Evolutionary conservation across 2,329 filamentous ascomycete species (phyloP), one percentile per base, ranked within the genome.

Genomic region (Botryotinia convoluta): DNA sequence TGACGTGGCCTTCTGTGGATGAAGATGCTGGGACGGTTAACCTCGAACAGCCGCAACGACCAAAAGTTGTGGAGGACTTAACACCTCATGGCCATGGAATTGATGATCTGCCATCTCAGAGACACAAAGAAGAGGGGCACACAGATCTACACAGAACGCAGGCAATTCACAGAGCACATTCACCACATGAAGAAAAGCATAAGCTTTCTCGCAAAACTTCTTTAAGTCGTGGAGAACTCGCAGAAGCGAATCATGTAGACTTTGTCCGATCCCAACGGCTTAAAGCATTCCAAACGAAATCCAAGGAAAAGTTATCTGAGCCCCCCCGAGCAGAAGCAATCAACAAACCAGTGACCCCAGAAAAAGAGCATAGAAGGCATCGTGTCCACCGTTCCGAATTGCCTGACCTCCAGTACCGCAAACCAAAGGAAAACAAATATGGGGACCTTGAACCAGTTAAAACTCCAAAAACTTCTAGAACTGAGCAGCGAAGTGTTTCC

Each of bases 21-120:
- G 85, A 87, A 78, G 83, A 84, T 72, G 82, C 83, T 73, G 84
- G 84, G 67, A 83, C 81, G 69, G 80, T 83, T 72, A 81, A 83
- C 72, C 80, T 85, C 70, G 82, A 87, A 74, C 81, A 73, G 69
- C 75, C 74, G 20, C 78, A 78, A 51, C 74, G 75, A 72, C 73
- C 73, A 18, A 78, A 72, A 59, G 65, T 74, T 67, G 69, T 72
- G 20, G 73, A 72, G n/a, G 45, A 64, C 26, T 72, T 69, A 42
- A 74, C 74, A 65, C 68, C 73, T 67, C 68, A 74, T 42, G 64
- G 71, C n/a, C 69, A 76, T 32, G 72, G n/a, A 37, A 42, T 65
- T 73, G 62, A 73, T 29, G 26, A 59, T 37, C 73, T 75, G 45
- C 76, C 74, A 60, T 75, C 74, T 67, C 76, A 77, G 62, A 74